A percentile compares a stretch with the other conserved stretches of the same genome.
Conservation (phyloP, 2,329 filamentous ascomycete species). For the Exophiala aquamarina region DNA sequence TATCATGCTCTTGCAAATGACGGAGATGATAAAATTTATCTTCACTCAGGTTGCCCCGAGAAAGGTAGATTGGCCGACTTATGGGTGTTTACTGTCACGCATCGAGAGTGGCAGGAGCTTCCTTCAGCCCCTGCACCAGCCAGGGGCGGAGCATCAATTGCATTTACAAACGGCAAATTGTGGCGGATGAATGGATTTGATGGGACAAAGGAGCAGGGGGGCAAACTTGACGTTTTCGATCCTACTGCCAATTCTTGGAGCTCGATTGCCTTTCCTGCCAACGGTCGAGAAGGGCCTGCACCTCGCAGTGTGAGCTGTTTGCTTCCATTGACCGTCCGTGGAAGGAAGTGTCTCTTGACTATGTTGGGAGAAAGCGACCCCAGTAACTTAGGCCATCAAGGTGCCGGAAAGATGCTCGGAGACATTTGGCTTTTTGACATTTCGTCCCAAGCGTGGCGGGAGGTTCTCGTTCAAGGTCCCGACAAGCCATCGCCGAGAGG, state of each 20-base stretch:
- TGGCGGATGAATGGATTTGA: constrained; percentile 83
- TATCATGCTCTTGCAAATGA: constrained; percentile 66
- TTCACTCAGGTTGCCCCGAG: constrained; percentile 74
- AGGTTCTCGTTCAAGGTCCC: constrained; percentile 29
- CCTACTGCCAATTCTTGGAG: constrained; percentile 41
- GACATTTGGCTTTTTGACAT: constrained; percentile 53
- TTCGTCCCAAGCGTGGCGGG: constrained; percentile 34
- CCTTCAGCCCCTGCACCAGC: constrained; percentile 65
- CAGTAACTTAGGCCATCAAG: constrained; percentile 53
- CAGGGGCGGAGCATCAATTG: constrained; percentile 67
- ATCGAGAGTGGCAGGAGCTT: constrained; percentile 66
- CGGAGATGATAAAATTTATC: constrained; percentile 67
- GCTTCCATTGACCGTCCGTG: constrained; percentile 40
- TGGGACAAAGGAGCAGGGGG: constrained; percentile 67
- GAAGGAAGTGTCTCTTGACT: constrained; percentile 45
- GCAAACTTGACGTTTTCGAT: constrained; percentile 64
- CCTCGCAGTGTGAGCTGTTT: constrained; percentile 52
- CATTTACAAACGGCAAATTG: constrained; percentile 62
- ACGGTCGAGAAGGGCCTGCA: constrained; percentile 47
- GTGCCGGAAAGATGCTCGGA: constrained; percentile 56
- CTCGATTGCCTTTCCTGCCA: constrained; percentile 34
- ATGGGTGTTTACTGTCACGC: constrained; percentile 73
- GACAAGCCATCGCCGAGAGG: constrained; percentile 44
- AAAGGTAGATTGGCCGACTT: constrained; percentile 66
- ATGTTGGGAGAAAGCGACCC: constrained; percentile 57